Base-by-base conservation (phyloP, 495 filamentous ascomycete species). In the Penicillium canariense region DNA sequence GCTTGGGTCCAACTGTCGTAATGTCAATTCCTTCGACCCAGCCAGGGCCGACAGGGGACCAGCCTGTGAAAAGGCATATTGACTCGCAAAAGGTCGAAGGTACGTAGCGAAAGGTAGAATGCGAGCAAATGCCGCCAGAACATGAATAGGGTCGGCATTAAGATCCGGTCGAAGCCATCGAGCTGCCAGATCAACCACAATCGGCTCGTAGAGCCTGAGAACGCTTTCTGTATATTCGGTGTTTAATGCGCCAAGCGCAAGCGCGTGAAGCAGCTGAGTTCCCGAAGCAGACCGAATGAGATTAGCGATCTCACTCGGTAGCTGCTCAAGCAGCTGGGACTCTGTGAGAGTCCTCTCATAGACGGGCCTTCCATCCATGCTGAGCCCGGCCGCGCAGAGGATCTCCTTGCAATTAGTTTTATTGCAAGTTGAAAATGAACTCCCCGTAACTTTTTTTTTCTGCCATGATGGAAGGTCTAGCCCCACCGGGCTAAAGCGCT, bases 181-280 rank as follows among this genome's bases (percentile, higher is more conserved):
- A 55, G 89, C 84, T 68, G 87, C 90, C 40, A 91, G 70, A 66
- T 97, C 90, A 56, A 89, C 82, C 60, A 93, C 87, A 43, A 90
- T 67, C 44, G 73, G 71, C 68, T 89, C 81, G 66, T 90, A 89
- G 54, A 83, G 74, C 54, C 76, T 72, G 61, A 92, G 92, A 62
- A 96, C 75, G 15, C 68, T 68, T 55, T 87, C 77, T 48, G 89
- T 91, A 56, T 79, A 74, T 48, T 74, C 67, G 42, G 88, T 76
- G 55, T 84, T 73, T 55, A 93, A 77, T 25, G 90, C 84, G 51
- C 83, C 79, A 52, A 72, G 69, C 50, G 88, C 79, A 65, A 96
- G 74, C 50, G 81, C 78, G 67, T 88, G 82, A 48, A 94, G 81
- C 70, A 90, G 86, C 60, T 81, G 76, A 49, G 77, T 74, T 60